Evolutionary conservation across 192 early-diverging fungal species (phyloP), one percentile per base, ranked within the genome.

Genomic region (Linnemannia schmuckeri): DNA sequence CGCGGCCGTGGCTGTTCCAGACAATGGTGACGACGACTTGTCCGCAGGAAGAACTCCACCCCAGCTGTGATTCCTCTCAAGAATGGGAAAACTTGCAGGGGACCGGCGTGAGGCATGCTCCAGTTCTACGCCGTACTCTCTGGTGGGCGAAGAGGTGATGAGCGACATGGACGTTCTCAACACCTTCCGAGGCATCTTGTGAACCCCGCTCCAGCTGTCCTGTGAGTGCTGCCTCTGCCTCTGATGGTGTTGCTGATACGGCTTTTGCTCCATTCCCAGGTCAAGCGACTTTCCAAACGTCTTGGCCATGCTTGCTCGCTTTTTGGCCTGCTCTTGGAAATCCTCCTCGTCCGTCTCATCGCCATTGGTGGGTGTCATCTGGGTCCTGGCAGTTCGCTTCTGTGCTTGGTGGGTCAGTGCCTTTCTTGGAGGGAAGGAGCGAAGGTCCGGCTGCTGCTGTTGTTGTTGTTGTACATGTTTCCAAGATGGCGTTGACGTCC

Each of bases 331-430:
- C 38, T 79, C 52, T 17, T n/a, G 27, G 72, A 81, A 87, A 35
- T 81, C 79, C 44, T 87, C 85, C 22, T 87, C 85, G 44, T 87
- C 85, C 18, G 85, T 87, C 68, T 81, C 85, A 42, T 87, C 85
- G 12, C 76, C 79, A 33, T 87, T 42, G 1, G 49, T 41, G 70
- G 55, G 42, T 30, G 74, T 80, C 4, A 52, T 37, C 0, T 75
- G 49, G 15, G 79, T 38, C 24, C 76, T 76, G 8, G 79, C 76
- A 20, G 79, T 61, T 40, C 85, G 85, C 68, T 87, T 87, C 6
- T 81, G 85, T 37, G 79, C 75, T 33, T 86, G 84, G 49, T 79
- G 78, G 0, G 74, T 79, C 57, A 84, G 17, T 17, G 70, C 9
- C 33, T 70, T 66, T 30, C 61, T 66, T 66, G 61, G 33, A 33